These are phyloP conservation scores for Penicillium brevicompactum DNA, from an alignment of 2,329 filamentous ascomycete genomes.

Conservation along the genomic window DNA sequence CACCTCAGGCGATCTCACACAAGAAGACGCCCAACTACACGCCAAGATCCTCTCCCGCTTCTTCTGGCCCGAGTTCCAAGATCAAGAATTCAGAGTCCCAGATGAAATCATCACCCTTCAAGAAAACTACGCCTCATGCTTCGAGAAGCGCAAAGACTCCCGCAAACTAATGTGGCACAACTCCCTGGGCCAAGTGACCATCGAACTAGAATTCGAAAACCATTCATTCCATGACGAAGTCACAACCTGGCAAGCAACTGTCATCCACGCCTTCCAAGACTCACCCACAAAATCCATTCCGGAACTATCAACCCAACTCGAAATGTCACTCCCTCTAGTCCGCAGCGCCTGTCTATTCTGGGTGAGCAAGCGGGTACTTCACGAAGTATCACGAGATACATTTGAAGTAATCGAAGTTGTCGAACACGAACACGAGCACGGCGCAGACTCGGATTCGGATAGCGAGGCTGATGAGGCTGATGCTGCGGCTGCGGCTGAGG, in stretches of 20 bases:
- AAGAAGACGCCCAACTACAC: constrained; percentile 56
- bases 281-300: constrained; percentile 38
- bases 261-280: constrained; percentile 78
- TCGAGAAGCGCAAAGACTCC: constrained; percentile 77
- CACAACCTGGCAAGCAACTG: constrained; percentile 82
- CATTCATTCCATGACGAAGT: constrained; percentile 70
- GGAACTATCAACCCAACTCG: constrained; percentile 52
- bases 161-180: constrained; percentile 89
- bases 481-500: constrained; percentile 43
- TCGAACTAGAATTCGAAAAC: constrained; percentile 82
- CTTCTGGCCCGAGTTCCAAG: constrained; percentile 84
- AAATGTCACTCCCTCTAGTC: constrained; percentile 60
- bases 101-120: constrained; percentile 59
- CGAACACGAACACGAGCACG: constrained; percentile 29
- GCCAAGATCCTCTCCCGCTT: constrained; percentile 87
- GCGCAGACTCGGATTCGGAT: constrained; percentile 21
- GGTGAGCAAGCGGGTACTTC: constrained; percentile 60
- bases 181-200: constrained; percentile 74
- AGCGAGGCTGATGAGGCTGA: constrained; percentile 30
- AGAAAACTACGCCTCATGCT: constrained; percentile 70
- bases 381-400: constrained; percentile 49
- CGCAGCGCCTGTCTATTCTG: constrained; percentile 64
- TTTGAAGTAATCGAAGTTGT: constrained; percentile 62
- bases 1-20: not conserved
- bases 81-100: constrained; percentile 51